Evolutionary conservation across 1,284 basidiomycete species (phyloP).

Genomic region (Rugosomyces carneus): DNA sequence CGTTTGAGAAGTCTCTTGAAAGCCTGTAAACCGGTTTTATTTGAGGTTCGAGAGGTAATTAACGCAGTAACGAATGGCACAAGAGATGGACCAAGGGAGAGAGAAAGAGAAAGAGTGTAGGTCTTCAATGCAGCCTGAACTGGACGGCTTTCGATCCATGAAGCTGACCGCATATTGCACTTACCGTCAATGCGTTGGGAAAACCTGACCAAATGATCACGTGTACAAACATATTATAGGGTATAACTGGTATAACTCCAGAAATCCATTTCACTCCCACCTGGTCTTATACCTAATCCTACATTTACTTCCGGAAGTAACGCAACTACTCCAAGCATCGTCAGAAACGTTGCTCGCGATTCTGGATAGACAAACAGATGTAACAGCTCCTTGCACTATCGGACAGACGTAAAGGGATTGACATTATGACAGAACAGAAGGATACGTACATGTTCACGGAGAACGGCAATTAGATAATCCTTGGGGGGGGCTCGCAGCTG

Average conservation of each 20-base stretch:
- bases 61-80: conserved; percentile 42
- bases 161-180: conserved; percentile 7
- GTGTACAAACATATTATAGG: not conserved
- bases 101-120: conserved; percentile 57
- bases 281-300: conserved; percentile 25
- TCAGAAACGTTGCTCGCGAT: conserved; percentile 56
- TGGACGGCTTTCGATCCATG: conserved; percentile 35
- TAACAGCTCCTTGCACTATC: conserved; percentile 50
- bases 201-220: not conserved
- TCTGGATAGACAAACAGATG: conserved; percentile 63
- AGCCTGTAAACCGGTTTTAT: conserved; percentile 18
- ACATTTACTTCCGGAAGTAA: conserved; percentile 36
- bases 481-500: conserved; percentile 26
- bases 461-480: conserved; percentile 41
- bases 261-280: conserved; percentile 38
- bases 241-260: conserved; percentile 42
- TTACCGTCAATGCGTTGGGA: not conserved
- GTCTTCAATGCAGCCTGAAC: conserved; percentile 58
- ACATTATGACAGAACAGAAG: not conserved
- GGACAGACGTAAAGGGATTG: conserved; percentile 2
- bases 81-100: conserved; percentile 60
- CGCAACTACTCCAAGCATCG: conserved; percentile 41
- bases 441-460: conserved; percentile 53
- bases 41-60: conserved; percentile 17
- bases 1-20: conserved; percentile 42